Evolutionary conservation across 202 grass and related monocot genomes (phyloP), one percentile per base, ranked within the genome.

Genomic region (Alloteropsis angusta): DNA sequence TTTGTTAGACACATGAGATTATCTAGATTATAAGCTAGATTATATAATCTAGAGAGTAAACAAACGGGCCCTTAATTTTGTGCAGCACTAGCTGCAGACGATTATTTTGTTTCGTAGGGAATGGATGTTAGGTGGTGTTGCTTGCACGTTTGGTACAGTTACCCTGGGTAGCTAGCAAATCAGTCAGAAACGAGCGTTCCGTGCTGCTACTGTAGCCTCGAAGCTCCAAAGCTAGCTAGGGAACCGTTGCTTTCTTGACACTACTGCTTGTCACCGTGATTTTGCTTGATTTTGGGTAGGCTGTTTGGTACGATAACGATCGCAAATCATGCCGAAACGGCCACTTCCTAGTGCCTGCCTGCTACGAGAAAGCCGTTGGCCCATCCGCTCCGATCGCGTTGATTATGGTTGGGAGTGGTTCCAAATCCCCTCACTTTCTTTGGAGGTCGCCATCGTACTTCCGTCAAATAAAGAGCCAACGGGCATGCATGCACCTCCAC

Each of bases 231-330:
- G 69, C 28, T 30, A 30, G 28, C 28, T 30, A 30, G 32, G 30
- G 37, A 58, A 54, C 70, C 32, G 63, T 79, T 67, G 62, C 62
- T 79, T 79, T 79, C 76, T 1, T 56, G 48, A 68, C 9, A 79
- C 76, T 68, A 54, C 60, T 56, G 63, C 48, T 21, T 15, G 48
- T 79, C 76, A 56, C 16, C 7, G 5, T 79, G 48, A 68, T 79
- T 79, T 64, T 56, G 23, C 34, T 79, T 18, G 76, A 42, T 68
- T 79, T 67, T 56, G 22, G 34, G 18, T 44, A 16, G 35, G 11
- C 21, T 75, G 76, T 56, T 79, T 68, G 76, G 63, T 79, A 57
- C 63, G 63, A 79, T 39, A 34, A 41, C 35, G 47, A 68, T 41
- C 7, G 63, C 61, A 57, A 68, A 68, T 79, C 76, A 68, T 43